Base-by-base conservation (phyloP, 345 rosid species). In the Camelina neglecta region DNA sequence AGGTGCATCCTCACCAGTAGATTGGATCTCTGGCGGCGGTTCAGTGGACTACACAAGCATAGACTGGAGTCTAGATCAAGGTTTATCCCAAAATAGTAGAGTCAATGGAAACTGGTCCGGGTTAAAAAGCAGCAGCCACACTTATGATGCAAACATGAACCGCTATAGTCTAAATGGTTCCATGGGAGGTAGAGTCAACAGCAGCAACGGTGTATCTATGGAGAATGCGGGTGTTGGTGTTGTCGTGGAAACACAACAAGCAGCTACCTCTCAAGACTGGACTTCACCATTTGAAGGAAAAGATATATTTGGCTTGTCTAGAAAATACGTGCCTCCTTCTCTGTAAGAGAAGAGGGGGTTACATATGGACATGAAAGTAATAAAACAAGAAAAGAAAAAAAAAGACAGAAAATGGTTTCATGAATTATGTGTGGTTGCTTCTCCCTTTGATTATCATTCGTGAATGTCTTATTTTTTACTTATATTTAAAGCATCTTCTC, bases 221-320 rank as follows among this genome's bases (percentile, higher is more conserved):
- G 85, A 79, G 72, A 86, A 87, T 31, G 80, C 59, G 1, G 81
- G 75, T 21, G 81, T 69, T 56, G 72, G 70, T 44, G 71, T 72
- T 8, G 68, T 24, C 13, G 69, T 73, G 1, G 93, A 89, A 73
- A 60, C 87, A 49, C 65, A 85, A 54, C 67, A 86, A 24, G 64
- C 85, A 7, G 75, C 85, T 1, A 81, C 82, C 21, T 81, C 90
- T 7, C 86, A 75, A 12, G 98, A 90, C 20, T 93, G 98, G 98
- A 86, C 89, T 4, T 93, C 98, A 3, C 98, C 98, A 6, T 93
- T 93, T 73, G 96, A 85, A 80, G 98, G 89, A 79, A 84, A 84
- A 60, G 98, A 93, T 80, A 85, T 93, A n/a, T 89, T 93, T 86
- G 86, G 90, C 76, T 79, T 93, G 83, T 89, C 98, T 38, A 90